phyloP scores from a whole-genome alignment of 2,329 filamentous ascomycete species.

The Atkinsonella hypoxylon region DNA sequence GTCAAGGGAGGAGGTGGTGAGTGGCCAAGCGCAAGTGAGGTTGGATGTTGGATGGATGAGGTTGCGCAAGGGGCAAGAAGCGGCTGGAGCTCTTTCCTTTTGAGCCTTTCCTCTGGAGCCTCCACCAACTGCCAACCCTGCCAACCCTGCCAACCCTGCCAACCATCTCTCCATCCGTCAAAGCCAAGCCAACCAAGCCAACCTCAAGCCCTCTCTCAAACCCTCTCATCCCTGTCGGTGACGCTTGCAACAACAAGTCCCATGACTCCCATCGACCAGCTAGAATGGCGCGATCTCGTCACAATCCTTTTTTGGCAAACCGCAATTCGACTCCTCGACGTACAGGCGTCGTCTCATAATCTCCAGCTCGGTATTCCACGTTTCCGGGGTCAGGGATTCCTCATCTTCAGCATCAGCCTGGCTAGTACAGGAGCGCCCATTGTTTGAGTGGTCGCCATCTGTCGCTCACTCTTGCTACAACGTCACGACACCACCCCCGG shows the following conservation, averaged over 20 bases:
- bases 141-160: neutral
- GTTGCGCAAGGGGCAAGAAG: conserved; percentile 9
- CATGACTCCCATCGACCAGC: neutral
- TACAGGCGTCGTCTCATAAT: conserved; percentile 1
- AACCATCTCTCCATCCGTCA: neutral
- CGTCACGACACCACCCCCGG: neutral
- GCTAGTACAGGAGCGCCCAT: neutral
- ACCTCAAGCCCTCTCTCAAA: too few relatives aligned
- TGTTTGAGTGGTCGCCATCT: neutral
- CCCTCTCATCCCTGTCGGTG: neutral
- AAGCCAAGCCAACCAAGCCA: too few relatives aligned
- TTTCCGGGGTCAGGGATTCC: neutral
- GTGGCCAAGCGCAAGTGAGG: neutral
- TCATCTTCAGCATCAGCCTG: neutral
- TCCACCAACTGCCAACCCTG: conserved; percentile 2
- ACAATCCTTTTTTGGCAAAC: neutral
- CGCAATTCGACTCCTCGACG: neutral
- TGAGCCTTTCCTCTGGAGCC: conserved; percentile 6
- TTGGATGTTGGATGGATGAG: neutral
- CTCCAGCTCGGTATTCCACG: neutral
- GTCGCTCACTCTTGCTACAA: neutral
- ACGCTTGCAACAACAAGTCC: neutral
- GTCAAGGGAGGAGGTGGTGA: conserved; percentile 4
- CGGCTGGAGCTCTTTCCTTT: conserved; percentile 6
- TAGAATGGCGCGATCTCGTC: conserved; percentile 2